Percentiles rank a stretch among this genome's conserved stretches.
Evolutionary conservation across 2,329 filamentous ascomycete species (phyloP).

Genomic region (Exserohilum rostratum): DNA sequence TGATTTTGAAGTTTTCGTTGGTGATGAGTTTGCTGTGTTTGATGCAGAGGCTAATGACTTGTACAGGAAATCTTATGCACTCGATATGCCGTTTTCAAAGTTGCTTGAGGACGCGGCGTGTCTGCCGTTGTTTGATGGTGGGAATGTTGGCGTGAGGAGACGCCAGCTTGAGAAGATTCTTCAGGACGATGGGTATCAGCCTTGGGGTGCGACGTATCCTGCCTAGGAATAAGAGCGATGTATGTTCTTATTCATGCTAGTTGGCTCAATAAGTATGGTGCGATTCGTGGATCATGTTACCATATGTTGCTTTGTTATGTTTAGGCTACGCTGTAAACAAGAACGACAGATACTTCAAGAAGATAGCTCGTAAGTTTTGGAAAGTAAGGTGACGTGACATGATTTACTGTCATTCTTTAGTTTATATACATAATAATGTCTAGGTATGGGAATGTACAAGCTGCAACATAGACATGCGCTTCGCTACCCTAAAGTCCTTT

Average conservation of each 20-base stretch:
- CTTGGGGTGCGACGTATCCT: constrained; percentile 49
- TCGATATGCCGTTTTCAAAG: constrained; percentile 52
- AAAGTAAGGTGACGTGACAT: too few species aligned
- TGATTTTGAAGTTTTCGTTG: too few species aligned
- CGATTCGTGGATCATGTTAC: too few species aligned
- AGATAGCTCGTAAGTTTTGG: too few species aligned
- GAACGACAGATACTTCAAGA: background rate
- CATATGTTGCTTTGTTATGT: background rate
- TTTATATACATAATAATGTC: background rate
- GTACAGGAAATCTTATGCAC: constrained; percentile 49
- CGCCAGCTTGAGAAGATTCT: constrained; percentile 57
- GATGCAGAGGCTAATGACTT: background rate
- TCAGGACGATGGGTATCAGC: constrained; percentile 52
- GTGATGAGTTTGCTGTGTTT: background rate
- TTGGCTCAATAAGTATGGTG: too few species aligned
- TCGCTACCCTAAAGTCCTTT: background rate
- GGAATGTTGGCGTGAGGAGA: constrained; percentile 60
- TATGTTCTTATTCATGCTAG: too few species aligned
- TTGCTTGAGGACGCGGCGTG: constrained; percentile 89
- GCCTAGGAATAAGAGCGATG: too few species aligned
- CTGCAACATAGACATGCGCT: background rate
- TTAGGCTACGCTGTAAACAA: background rate
- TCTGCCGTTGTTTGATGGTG: constrained; percentile 77
- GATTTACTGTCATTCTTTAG: background rate
- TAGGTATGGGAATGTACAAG: too few species aligned